Evolutionary conservation across 2,329 filamentous ascomycete genomes (phyloP).

Genomic region (Neurospora sp.): DNA sequence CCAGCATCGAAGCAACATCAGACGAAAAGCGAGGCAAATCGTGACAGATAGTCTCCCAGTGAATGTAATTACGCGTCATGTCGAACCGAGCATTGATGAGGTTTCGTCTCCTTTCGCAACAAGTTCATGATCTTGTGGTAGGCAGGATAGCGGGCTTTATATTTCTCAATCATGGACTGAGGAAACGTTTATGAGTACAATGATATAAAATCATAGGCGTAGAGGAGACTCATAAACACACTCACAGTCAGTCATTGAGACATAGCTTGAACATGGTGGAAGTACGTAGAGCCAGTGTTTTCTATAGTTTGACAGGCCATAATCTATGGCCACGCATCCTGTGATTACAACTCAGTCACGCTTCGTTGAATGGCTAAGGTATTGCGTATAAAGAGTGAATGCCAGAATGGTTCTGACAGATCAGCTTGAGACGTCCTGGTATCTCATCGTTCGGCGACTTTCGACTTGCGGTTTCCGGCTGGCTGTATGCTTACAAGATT

Average conservation of each 20-base stretch:
- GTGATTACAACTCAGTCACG: neutral
- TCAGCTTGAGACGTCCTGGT: neutral
- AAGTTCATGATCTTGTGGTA: accelerated
- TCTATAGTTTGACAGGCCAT: neutral
- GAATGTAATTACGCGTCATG: neutral
- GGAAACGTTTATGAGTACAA: neutral
- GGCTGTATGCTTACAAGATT: neutral
- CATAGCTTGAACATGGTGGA: neutral
- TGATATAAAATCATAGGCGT: neutral
- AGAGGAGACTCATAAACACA: neutral
- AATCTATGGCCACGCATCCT: neutral
- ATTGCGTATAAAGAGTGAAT: neutral
- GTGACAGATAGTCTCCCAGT: accelerated
- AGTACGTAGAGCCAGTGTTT: neutral
- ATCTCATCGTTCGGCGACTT: neutral
- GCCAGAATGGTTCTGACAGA: neutral
- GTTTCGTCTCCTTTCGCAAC: accelerated
- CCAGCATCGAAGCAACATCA: neutral
- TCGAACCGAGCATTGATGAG: neutral
- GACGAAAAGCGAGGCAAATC: neutral
- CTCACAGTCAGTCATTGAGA: neutral
- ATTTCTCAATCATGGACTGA: neutral
- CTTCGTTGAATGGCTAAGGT: neutral
- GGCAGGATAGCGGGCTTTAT: neutral
- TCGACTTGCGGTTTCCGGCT: neutral